These are phyloP conservation scores for Oenanthe sinensis DNA, from an alignment of 129 eudicot genomes.

Conservation along the genomic window DNA sequence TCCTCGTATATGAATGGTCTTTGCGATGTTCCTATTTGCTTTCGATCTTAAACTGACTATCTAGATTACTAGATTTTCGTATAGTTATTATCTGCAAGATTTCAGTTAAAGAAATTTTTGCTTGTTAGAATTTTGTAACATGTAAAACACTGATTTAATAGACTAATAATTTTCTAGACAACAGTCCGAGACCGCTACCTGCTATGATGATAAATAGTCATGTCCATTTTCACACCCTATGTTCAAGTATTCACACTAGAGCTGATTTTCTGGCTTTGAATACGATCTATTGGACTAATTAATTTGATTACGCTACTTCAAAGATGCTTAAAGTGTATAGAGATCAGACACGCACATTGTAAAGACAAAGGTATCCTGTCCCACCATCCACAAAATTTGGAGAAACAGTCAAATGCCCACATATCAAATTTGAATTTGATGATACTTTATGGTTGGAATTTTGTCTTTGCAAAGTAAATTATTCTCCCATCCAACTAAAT, in stretches of 20 bases:
- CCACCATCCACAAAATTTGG: neutral
- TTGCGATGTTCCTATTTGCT: neutral
- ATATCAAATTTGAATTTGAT: neutral
- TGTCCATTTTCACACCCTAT: neutral
- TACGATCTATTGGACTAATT: neutral
- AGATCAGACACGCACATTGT: neutral
- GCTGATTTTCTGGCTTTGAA: neutral
- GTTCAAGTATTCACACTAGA: neutral
- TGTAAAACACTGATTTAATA: neutral
- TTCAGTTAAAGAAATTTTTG: neutral
- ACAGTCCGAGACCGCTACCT: neutral
- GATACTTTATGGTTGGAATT: neutral
- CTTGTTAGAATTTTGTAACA: neutral
- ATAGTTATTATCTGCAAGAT: neutral
- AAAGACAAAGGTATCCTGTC: neutral
- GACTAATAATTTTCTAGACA: neutral
- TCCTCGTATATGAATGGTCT: neutral
- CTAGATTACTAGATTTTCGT: neutral
- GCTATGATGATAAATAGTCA: neutral
- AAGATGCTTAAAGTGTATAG: neutral
- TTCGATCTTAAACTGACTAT: neutral
- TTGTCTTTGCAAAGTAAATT: neutral
- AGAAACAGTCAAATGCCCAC: neutral
- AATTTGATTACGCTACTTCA: neutral
- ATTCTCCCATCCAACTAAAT: neutral